Conservation (phyloP, 2,329 filamentous ascomycete species). For the Fusarium nematophilum region DNA sequence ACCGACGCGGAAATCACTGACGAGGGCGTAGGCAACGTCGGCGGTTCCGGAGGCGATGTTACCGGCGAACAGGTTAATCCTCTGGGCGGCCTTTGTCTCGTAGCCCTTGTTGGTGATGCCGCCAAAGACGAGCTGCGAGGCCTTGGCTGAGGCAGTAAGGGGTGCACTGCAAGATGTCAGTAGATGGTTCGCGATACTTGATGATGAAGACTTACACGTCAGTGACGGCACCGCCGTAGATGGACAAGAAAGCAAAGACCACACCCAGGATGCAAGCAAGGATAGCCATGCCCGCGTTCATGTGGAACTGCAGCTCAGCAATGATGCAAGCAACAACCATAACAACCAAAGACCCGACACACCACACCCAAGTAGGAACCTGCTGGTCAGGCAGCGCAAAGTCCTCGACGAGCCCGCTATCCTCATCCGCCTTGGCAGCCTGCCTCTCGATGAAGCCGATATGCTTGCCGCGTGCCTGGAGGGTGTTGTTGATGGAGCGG, state of each 20-base stretch:
- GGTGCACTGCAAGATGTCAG: conserved; percentile 56
- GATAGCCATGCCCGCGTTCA: conserved; percentile 67
- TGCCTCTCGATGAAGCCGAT: conserved; percentile 50
- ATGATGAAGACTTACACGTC: conserved; percentile 48
- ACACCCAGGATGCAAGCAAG: conserved; percentile 67
- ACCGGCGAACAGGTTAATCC: conserved; percentile 74
- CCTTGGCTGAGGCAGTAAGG: conserved; percentile 74
- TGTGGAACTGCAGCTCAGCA: conserved; percentile 62
- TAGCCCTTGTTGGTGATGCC: conserved; percentile 70
- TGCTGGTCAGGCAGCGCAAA: conserved; percentile 56
- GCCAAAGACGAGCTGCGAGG: conserved; percentile 75
- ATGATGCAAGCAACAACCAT: conserved; percentile 65
- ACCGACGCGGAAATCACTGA: conserved; percentile 74
- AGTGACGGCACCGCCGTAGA: conserved; percentile 65
- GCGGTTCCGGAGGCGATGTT: conserved; percentile 67
- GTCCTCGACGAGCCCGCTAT: conserved; percentile 51
- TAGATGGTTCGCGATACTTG: background rate
- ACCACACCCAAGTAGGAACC: conserved; percentile 66
- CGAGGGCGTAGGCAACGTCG: conserved; percentile 64
- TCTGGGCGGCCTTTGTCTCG: conserved; percentile 63
- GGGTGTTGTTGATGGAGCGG: conserved; percentile 44
- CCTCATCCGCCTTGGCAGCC: conserved; percentile 49
- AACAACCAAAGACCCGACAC: conserved; percentile 57
- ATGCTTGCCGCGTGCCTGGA: conserved; percentile 48
- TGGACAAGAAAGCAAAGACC: conserved; percentile 67